Evolutionary conservation across 1,139 yeast species (phyloP).

Genomic region (Zhuliangozyma blackwelliae): DNA sequence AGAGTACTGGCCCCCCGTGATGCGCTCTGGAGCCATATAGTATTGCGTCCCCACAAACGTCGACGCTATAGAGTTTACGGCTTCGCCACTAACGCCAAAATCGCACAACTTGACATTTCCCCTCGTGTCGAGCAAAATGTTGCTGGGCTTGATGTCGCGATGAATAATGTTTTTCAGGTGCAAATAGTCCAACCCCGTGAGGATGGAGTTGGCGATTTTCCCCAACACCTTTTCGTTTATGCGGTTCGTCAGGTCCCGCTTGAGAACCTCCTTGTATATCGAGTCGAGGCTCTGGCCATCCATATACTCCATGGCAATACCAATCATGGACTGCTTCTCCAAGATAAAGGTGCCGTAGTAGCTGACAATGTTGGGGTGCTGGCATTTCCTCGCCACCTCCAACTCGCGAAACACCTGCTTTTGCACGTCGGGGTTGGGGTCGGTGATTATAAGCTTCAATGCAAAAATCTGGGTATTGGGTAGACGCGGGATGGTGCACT

Average conservation of each 20-base stretch:
- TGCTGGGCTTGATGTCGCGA: conserved; percentile 91
- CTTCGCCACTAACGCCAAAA: conserved; percentile 98
- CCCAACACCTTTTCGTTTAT: conserved; percentile 92
- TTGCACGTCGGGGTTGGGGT: conserved; percentile 80
- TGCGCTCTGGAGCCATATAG: conserved; percentile 98
- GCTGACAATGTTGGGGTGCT: conserved; percentile 79
- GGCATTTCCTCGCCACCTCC: conserved; percentile 79
- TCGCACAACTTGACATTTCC: conserved; percentile 94
- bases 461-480: conserved; percentile 66
- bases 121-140: conserved; percentile 64
- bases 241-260: conserved; percentile 68
- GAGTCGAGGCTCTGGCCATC: conserved; percentile 91
- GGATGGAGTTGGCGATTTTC: conserved; percentile 78
- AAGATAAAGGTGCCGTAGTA: conserved; percentile 90
- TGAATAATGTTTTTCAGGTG: conserved; percentile 88
- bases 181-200: conserved; percentile 78
- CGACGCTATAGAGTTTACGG: conserved; percentile 88
- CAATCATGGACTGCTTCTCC: conserved; percentile 68
- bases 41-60: conserved; percentile 96
- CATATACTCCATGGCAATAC: conserved; percentile 95
- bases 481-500: conserved; percentile 41
- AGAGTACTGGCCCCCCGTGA: conserved; percentile 90
- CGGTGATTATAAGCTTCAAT: conserved; percentile 69
- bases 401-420: conserved; percentile 82
- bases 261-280: conserved; percentile 63